These are phyloP conservation scores for Phaeomoniella chlamydospora DNA, from an alignment of 2,329 filamentous ascomycete genomes.

Conservation along the genomic window DNA sequence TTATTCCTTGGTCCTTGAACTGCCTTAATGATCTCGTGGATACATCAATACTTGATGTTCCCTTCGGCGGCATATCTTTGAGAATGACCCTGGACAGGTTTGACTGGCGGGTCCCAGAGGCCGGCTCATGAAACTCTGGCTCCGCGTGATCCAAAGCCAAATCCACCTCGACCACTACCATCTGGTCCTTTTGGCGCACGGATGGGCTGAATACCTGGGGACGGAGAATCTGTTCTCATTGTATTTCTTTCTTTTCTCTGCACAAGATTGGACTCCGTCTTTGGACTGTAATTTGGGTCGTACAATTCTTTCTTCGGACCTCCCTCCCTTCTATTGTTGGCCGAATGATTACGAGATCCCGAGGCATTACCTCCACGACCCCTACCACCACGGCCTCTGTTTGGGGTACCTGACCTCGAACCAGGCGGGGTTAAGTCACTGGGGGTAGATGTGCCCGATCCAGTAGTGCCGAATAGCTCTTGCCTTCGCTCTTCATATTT, in stretches of 20 bases:
- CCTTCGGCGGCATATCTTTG: too few species aligned
- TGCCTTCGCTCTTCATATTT: conserved; percentile 81
- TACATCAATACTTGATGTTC: too few species aligned
- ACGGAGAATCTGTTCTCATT: conserved; percentile 6
- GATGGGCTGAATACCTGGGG: conserved; percentile 39
- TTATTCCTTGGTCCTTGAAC: too few species aligned
- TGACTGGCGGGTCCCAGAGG: too few species aligned
- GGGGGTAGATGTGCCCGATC: conserved; percentile 45
- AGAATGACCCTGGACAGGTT: too few species aligned
- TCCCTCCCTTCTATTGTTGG: conserved; percentile 10
- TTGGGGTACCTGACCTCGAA: conserved; percentile 17
- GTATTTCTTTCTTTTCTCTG: conserved; percentile 25
- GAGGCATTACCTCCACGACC: conserved; percentile 31
- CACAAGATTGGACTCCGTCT: conserved; percentile 38
- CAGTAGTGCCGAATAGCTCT: conserved; percentile 57
- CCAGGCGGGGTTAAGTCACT: conserved; percentile 48
- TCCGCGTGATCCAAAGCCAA: conserved; percentile 58
- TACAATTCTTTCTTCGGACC: conserved; percentile 48
- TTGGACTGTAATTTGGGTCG: conserved; percentile 59
- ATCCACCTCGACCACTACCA: conserved; percentile 59
- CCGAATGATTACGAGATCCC: conserved; percentile 12
- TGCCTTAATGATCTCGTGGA: too few species aligned
- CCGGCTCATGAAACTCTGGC: conserved; percentile 15
- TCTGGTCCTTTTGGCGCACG: conserved; percentile 68
- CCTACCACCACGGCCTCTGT: conserved; percentile 23